phyloP scores from a whole-genome alignment of 2,329 filamentous ascomycete species.

The Penicillium paneum region DNA sequence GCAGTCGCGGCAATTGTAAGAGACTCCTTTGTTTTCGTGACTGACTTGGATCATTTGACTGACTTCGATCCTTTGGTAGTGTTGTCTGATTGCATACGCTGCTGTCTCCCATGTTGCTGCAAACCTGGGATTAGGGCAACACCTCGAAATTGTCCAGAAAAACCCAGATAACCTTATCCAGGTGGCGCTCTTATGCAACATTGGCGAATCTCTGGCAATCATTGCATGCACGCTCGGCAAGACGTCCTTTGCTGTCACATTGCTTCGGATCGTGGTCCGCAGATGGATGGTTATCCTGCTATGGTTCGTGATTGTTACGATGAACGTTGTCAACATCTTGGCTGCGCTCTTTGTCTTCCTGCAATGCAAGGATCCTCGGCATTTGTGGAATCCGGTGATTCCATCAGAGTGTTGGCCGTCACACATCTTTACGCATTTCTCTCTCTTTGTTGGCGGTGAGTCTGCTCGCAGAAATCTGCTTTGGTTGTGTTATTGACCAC shows the following conservation, averaged over 20 bases:
- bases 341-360: conserved; percentile 20
- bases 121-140: conserved; percentile 12
- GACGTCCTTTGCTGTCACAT: conserved; percentile 40
- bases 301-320: conserved; percentile 33
- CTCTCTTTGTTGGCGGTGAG: conserved; percentile 23
- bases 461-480: neutral
- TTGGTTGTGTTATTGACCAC: neutral
- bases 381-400: conserved; percentile 20
- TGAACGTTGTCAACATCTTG: conserved; percentile 23
- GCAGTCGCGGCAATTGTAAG: conserved; percentile 15
- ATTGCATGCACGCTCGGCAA: conserved; percentile 42
- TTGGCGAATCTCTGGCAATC: conserved; percentile 37
- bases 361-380: conserved; percentile 22
- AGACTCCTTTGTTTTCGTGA: neutral
- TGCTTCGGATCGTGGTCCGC: conserved; percentile 37
- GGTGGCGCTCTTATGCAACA: conserved; percentile 19
- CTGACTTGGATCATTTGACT: neutral
- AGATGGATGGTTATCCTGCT: conserved; percentile 36
- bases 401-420: conserved; percentile 22
- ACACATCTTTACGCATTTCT: conserved; percentile 20
- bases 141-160: conserved; percentile 9
- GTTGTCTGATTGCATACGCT: conserved; percentile 14
- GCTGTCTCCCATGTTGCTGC: conserved; percentile 19
- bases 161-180: conserved; percentile 15
- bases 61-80: neutral